phyloP scores from a whole-genome alignment of 1,284 basidiomycete species.

The Phylloporus sp. region DNA sequence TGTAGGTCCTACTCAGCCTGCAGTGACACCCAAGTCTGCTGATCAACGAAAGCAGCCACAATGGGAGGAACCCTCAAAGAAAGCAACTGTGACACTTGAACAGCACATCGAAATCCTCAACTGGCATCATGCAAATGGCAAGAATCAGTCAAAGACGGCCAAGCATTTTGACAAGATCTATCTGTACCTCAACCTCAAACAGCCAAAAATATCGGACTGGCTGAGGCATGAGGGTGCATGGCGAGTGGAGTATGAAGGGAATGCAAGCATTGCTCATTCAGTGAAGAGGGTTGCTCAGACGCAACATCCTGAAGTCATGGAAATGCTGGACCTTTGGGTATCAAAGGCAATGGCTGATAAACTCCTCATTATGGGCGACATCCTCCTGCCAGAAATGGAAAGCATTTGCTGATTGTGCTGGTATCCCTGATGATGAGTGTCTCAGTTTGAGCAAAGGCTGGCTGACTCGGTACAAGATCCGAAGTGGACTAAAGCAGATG shows the following conservation, averaged over 20 bases:
- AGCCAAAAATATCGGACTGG: too few species aligned
- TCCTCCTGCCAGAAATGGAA: constrained; percentile 22
- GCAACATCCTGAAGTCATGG: constrained; percentile 11
- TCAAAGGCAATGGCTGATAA: constrained; percentile 17
- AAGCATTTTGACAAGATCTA: constrained; percentile 13
- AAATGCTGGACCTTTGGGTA: constrained; percentile 29
- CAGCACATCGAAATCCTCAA: constrained; percentile 22
- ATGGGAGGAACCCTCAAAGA: background rate
- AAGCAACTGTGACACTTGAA: constrained; percentile 7
- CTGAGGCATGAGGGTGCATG: too few species aligned
- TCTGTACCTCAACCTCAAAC: background rate
- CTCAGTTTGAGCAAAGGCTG: constrained; percentile 15
- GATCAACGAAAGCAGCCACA: background rate
- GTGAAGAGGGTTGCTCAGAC: constrained; percentile 8
- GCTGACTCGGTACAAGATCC: background rate
- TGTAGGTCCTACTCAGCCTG: background rate
- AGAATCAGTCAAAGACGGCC: constrained; percentile 11
- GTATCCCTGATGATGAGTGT: constrained; percentile 1
- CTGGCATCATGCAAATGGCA: constrained; percentile 14
- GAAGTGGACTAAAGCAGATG: background rate
- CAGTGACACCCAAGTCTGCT: background rate
- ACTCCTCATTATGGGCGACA: background rate
- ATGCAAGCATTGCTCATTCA: too few species aligned
- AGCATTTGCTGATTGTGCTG: constrained; percentile 6
- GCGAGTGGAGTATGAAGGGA: too few species aligned